Conservation (phyloP, 192 early-diverging fungal genomes). For the Backusella westeae region DNA sequence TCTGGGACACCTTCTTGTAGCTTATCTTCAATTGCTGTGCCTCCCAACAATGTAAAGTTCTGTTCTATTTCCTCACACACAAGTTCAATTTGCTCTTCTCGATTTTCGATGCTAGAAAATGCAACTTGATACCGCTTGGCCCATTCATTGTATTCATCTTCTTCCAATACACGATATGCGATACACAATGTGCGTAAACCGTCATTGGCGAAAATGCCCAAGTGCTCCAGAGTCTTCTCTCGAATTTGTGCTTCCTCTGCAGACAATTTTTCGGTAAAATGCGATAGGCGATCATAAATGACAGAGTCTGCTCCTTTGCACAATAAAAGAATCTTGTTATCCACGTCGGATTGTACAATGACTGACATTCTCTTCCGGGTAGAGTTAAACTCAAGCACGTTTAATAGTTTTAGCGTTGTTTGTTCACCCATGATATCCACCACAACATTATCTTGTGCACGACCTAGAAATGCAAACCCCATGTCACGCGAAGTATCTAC, state of each 20-base stretch:
- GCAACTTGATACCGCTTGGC: constrained; percentile 50
- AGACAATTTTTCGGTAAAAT: background rate
- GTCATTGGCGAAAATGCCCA: constrained; percentile 83
- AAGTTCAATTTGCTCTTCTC: constrained; percentile 54
- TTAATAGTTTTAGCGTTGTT: constrained; percentile 58
- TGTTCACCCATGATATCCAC: constrained; percentile 76
- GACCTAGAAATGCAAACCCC: constrained; percentile 77
- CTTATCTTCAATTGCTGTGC: constrained; percentile 78
- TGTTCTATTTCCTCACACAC: constrained; percentile 61
- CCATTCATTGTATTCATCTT: constrained; percentile 58
- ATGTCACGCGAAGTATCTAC: constrained; percentile 81
- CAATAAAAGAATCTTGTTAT: constrained; percentile 64
- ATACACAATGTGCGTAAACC: constrained; percentile 76
- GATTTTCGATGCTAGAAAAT: constrained; percentile 45
- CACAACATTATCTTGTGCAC: constrained; percentile 61
- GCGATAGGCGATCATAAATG: constrained; percentile 71
- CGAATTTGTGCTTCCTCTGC: constrained; percentile 49
- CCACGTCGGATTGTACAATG: constrained; percentile 67
- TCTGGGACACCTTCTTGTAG: constrained; percentile 80
- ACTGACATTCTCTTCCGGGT: constrained; percentile 95
- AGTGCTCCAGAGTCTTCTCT: constrained; percentile 70
- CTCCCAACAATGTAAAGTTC: constrained; percentile 59
- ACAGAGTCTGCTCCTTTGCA: constrained; percentile 95
- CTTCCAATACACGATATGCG: constrained; percentile 52
- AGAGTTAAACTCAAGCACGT: constrained; percentile 87